Conservation (phyloP, 1,284 basidiomycete species). For the Rhodotorula sp. region DNA sequence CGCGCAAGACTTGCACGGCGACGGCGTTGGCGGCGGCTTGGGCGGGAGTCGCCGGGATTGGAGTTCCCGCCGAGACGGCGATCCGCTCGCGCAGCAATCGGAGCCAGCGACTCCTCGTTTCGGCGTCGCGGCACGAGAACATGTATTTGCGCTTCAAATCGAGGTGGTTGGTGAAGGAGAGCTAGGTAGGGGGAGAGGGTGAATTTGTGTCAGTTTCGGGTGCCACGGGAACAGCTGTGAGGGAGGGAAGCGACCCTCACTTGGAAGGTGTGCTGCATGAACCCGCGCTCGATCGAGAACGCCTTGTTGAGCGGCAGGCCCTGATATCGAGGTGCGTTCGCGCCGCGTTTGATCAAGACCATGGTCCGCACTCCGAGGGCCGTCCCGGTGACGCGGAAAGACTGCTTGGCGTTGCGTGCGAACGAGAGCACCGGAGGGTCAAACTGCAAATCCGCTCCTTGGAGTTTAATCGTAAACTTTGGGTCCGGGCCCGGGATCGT, state of each 20-base stretch:
- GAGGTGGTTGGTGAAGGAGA: conserved; percentile 72
- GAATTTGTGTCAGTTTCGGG: not conserved
- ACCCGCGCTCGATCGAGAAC: conserved; percentile 78
- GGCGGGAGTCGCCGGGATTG: conserved; percentile 54
- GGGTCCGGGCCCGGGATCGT: conserved; percentile 77
- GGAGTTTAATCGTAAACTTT: conserved; percentile 71
- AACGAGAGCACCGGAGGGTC: conserved; percentile 80
- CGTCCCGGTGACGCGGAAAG: conserved; percentile 79
- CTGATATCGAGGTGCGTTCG: conserved; percentile 73
- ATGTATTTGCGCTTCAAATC: conserved; percentile 78
- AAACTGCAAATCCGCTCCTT: conserved; percentile 79
- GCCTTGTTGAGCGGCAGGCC: conserved; percentile 72
- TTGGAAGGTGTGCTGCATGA: conserved; percentile 62
- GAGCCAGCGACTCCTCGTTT: conserved; percentile 71
- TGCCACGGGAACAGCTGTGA: not conserved
- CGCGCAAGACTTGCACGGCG: conserved; percentile 76
- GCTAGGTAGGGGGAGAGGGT: conserved; percentile 54
- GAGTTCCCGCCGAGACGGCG: conserved; percentile 50
- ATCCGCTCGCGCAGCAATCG: conserved; percentile 68
- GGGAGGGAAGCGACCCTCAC: not conserved
- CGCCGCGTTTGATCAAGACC: conserved; percentile 74
- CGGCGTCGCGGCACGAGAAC: conserved; percentile 79
- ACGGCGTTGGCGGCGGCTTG: conserved; percentile 65
- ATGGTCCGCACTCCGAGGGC: conserved; percentile 71
- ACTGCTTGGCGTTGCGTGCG: conserved; percentile 67